These are phyloP conservation scores for Trichothecium roseum DNA, from an alignment of 2,329 filamentous ascomycete genomes.

Conservation along the genomic window DNA sequence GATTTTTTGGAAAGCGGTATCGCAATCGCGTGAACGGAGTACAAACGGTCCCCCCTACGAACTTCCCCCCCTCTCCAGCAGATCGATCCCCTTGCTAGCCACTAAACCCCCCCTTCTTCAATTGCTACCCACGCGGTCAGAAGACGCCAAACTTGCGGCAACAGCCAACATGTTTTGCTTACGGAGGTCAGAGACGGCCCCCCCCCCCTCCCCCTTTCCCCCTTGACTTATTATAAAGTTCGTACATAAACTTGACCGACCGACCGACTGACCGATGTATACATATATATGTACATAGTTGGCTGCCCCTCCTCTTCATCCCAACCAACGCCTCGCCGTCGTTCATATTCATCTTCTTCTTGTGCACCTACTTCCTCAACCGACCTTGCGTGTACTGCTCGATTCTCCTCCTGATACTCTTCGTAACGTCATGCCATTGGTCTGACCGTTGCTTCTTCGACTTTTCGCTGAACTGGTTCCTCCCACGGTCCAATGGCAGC, in stretches of 20 bases:
- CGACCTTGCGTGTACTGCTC: constrained; percentile 97
- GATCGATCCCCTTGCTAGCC: too few species aligned
- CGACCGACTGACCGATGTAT: too few species aligned
- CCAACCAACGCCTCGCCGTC: constrained; percentile 76
- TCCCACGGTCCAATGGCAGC: constrained; percentile 42
- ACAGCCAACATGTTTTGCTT: constrained; percentile 47
- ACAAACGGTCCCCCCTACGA: too few species aligned
- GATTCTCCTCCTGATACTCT: constrained; percentile 86
- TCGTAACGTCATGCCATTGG: constrained; percentile 85
- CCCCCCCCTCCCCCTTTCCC: background rate
- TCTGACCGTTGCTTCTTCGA: constrained; percentile 89
- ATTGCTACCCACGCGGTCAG: too few species aligned
- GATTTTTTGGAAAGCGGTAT: too few species aligned
- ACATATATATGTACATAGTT: too few species aligned
- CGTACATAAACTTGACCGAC: background rate
- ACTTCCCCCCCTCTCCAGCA: too few species aligned
- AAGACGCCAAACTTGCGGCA: constrained; percentile 1
- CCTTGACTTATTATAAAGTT: background rate
- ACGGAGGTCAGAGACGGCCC: constrained; percentile 34
- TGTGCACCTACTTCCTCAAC: constrained; percentile 92
- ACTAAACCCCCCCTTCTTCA: too few species aligned
- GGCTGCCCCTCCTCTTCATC: constrained; percentile 81
- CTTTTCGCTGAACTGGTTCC: constrained; percentile 86
- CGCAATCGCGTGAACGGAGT: too few species aligned
- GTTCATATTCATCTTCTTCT: constrained; percentile 81